Percentiles rank a stretch among this genome's conserved stretches.
Evolutionary conservation across 208 protist genomes (phyloP).

Genomic region (Acanthamoeba lenticulata): DNA sequence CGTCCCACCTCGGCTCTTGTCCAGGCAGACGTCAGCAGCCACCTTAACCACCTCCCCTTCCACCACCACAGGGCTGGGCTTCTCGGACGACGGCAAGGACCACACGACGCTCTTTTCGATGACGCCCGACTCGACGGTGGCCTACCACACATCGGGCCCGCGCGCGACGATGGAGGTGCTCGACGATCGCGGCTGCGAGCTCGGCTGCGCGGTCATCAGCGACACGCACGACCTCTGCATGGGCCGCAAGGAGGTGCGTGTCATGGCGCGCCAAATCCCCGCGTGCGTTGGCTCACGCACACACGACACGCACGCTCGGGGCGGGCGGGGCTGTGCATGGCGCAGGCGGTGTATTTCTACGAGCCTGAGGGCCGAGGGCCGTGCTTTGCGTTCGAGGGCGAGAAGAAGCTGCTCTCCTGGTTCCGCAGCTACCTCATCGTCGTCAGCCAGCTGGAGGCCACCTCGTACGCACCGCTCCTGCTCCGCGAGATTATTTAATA

Average conservation of each 20-base stretch:
- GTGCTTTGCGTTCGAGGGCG: slow-evolving; percentile 88
- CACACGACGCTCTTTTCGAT: slow-evolving; percentile 63
- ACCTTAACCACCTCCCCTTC: no score
- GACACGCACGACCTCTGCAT: slow-evolving; percentile 76
- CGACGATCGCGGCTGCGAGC: slow-evolving; percentile 75
- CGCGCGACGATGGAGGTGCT: slow-evolving; percentile 56
- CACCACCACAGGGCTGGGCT: slow-evolving; percentile 62
- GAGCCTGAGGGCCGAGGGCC: slow-evolving; percentile 83
- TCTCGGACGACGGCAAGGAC: neutral
- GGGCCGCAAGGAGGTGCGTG: slow-evolving; percentile 56
- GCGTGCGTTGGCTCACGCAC: no score
- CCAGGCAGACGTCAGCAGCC: no score
- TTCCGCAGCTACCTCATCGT: slow-evolving; percentile 92
- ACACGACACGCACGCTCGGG: no score
- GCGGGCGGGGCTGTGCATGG: no score
- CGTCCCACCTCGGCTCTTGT: no score
- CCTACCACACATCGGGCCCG: slow-evolving; percentile 5
- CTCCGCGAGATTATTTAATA: no score
- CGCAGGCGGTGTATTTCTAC: slow-evolving; percentile 86
- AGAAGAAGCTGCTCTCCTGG: slow-evolving; percentile 85
- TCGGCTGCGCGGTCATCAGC: slow-evolving; percentile 72
- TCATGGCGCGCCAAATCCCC: no score
- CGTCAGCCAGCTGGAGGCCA: slow-evolving; percentile 81
- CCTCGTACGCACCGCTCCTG: neutral
- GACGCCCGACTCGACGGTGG: slow-evolving; percentile 53